Conservation (phyloP, 768 basidiomycete species). For the Russula dissimulans region DNA sequence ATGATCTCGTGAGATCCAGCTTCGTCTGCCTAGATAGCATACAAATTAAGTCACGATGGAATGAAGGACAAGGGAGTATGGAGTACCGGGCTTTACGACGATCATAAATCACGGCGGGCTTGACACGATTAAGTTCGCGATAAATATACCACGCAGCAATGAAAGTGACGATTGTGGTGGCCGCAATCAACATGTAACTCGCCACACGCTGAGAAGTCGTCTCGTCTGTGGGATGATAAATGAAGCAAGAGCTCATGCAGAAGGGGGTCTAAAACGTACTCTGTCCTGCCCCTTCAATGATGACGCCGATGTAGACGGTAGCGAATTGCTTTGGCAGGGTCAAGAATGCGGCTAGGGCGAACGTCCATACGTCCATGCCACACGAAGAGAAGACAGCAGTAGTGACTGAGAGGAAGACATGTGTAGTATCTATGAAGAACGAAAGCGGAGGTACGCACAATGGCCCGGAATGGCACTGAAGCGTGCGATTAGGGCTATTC, state of each 20-base stretch:
- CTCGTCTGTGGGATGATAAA: conserved; percentile 22
- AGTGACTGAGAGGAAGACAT: conserved; percentile 46
- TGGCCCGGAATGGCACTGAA: conserved; percentile 82
- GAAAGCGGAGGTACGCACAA: conserved; percentile 38
- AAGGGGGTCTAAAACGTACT: not conserved
- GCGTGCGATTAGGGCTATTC: conserved; percentile 66
- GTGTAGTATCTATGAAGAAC: not conserved
- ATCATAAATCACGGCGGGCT: conserved; percentile 57
- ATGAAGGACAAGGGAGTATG: not conserved
- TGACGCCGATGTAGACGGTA: conserved; percentile 83
- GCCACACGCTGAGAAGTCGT: conserved; percentile 49
- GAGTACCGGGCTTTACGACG: conserved; percentile 60
- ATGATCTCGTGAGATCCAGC: conserved; percentile 22
- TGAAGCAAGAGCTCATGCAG: conserved; percentile 12
- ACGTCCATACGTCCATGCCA: conserved; percentile 75
- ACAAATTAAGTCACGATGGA: not conserved
- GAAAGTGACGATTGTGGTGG: conserved; percentile 65
- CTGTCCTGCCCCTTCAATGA: conserved; percentile 36
- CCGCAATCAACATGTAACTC: conserved; percentile 54
- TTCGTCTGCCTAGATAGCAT: conserved; percentile 42
- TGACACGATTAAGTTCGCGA: conserved; percentile 57
- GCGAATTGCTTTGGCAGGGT: conserved; percentile 88
- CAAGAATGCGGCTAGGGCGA: conserved; percentile 69
- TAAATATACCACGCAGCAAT: conserved; percentile 81
- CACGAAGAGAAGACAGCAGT: conserved; percentile 85